Percentiles rank a stretch among this genome's conserved stretches.
Conservation (phyloP, 129 eudicot species). For the Helianthus tuberosus region DNA sequence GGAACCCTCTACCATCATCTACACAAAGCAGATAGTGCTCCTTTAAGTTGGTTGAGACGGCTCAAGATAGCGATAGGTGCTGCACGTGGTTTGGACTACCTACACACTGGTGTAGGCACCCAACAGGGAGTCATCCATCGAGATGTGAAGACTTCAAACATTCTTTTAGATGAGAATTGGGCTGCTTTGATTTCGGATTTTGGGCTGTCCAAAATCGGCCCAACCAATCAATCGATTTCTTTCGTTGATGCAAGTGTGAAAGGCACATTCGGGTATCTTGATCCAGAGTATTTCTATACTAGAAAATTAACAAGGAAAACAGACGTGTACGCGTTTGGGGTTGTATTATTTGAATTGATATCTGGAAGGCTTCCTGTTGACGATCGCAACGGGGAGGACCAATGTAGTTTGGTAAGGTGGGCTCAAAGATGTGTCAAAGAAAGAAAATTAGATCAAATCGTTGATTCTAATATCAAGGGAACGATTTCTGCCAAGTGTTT, state of each 20-base stretch:
- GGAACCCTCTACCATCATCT: slow-evolving; percentile 14
- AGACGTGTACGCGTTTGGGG: slow-evolving; percentile 30
- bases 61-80: slow-evolving; percentile 9
- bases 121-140: slow-evolving; percentile 15
- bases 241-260: slow-evolving; percentile 1
- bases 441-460: slow-evolving; percentile 13
- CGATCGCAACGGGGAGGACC: background rate
- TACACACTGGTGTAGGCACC: slow-evolving; percentile 4
- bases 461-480: slow-evolving; percentile 20
- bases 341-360: slow-evolving; percentile 27
- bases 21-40: background rate
- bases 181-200: slow-evolving; percentile 17
- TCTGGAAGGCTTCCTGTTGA: slow-evolving; percentile 35
- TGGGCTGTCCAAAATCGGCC: slow-evolving; percentile 16
- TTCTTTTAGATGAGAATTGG: slow-evolving; percentile 26
- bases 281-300: slow-evolving; percentile 21
- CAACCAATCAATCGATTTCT: background rate
- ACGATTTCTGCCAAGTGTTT: slow-evolving; percentile 18
- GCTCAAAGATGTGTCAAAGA: slow-evolving; percentile 26
- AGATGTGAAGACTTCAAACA: slow-evolving; percentile 20
- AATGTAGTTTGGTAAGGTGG: slow-evolving; percentile 30
- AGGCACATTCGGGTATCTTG: slow-evolving; percentile 37
- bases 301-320: slow-evolving; percentile 23
- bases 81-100: slow-evolving; percentile 17
- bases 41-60: slow-evolving; percentile 11